Base-by-base conservation (phyloP, 345 rosid species). In the Corchorus capsularis region DNA sequence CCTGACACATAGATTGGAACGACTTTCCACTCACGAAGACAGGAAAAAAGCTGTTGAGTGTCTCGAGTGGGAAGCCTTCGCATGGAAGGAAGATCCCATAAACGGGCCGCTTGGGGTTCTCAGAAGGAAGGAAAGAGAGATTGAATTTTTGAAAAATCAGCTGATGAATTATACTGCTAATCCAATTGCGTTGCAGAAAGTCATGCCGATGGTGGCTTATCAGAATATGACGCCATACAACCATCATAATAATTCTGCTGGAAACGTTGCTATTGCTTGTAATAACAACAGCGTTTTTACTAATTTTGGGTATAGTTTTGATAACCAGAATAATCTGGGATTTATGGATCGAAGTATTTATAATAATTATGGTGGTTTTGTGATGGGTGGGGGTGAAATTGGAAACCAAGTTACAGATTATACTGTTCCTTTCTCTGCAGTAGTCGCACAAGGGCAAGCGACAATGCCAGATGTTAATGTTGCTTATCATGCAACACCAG, bases 51-150 rank as follows among this genome's bases (percentile, higher is more conserved):
- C 78, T 1, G 78, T 69, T 6, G 60, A 57, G 19, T 81, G 85
- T 60, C 41, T 83, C 2, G n/a, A 67, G 15, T 85, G 88, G 88
- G 86, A 80, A 79, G 84, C 86, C 0, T 3, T 0, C 0, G 52
- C 57, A 14, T 85, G 88, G 88, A 47, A 50, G 50, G 10, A 66
- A 8, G 81, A 85, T 64, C 74, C 74, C 0, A 54, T 75, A 12
- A 19, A 50, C 43, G 86, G 88, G 4, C 83, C 86, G 1, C 67
- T 79, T 1, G 84, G 81, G 17, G 37, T 35, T 34, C 79, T 39
- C 35, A 56, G 5, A 20, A 69, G 8, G 16, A 27, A 71, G 1
- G 27, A 64, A 19, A 47, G 22, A 11, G 79, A 75, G 35, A 57
- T 60, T 20, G n/a, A 64, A 10, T 1, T 2, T n/a, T 62, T 77